Base-by-base conservation (phyloP, 2,329 filamentous ascomycete genomes). In the Nemania bipapillata region DNA sequence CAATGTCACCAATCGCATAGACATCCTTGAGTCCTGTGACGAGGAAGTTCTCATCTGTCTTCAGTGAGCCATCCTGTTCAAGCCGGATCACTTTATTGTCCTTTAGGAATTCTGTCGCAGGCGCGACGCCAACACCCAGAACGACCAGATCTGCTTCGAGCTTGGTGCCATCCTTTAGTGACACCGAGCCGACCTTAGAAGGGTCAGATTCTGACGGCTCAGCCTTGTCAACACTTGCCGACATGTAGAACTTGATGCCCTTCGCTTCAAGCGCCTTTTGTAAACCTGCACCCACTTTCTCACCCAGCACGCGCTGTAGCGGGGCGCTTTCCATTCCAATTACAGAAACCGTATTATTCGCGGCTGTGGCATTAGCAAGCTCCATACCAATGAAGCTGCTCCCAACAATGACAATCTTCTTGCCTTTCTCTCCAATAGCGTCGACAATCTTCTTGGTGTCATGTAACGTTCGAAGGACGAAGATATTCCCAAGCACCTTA, bases 351-450 rank as follows among this genome's bases (percentile, higher is more conserved):
- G 90, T 83, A 79, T 99, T 97, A 75, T 91, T 91, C 74, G 91
- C 91, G 52, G 87, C 82, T 0, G 91, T 90, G 0, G 96, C 91
- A 71, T 94, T 96, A 69, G 92, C 95, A n/a, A 96, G 88, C 81
- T 99, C 96, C 92, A 99, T 96, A 47, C 96, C 96, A 77, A 99
- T 99, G 81, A 99, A 99, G 0, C 93, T 97, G 67, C 92, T 95
- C 47, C 96, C 96, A 62, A 99, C 86, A 15, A 99, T 86, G 54
- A 97, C 93, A 73, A 99, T 89, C 80, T 97, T 97, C 86, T 97
- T 97, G 67, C 89, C 89, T 77, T 92, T 91, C 50, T 92, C 88
- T 32, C 93, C 93, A 54, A 97, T 92, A 6, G 93, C 93, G 1
- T 84, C 86, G 28, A 93, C 85, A 72, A 99, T 97, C 66, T 85